Conservation (phyloP, 371 early-diverging fungal genomes). For the Parasitella parasitica region DNA sequence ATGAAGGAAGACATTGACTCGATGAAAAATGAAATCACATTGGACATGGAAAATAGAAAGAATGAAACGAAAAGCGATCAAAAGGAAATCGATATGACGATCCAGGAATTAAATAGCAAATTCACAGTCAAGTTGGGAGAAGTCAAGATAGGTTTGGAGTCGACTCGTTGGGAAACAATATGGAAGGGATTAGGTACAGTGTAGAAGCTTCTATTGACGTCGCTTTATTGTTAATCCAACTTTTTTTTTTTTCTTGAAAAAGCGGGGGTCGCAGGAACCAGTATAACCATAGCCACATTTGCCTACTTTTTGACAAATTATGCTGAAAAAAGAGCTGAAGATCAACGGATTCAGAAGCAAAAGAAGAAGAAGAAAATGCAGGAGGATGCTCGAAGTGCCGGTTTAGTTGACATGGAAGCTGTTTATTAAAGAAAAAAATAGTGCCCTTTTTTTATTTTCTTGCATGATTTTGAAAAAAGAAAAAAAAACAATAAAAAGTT, state of each 20-base stretch:
- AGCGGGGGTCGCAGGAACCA: slow-evolving; percentile 16
- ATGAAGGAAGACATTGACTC: slow-evolving; percentile 69
- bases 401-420: slow-evolving; percentile 23
- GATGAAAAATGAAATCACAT: slow-evolving; percentile 74
- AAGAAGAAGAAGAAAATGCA: slow-evolving; percentile 20
- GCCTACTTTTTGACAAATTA: slow-evolving; percentile 14
- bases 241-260: background rate
- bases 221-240: slow-evolving; percentile 6
- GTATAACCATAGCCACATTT: slow-evolving; percentile 4
- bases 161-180: slow-evolving; percentile 73
- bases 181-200: slow-evolving; percentile 59
- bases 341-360: slow-evolving; percentile 3
- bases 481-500: slow-evolving; percentile 1
- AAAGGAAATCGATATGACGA: slow-evolving; percentile 70
- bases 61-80: slow-evolving; percentile 74
- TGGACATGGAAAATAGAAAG: slow-evolving; percentile 83
- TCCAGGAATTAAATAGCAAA: slow-evolving; percentile 79
- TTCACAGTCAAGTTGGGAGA: slow-evolving; percentile 73
- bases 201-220: background rate
- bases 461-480: slow-evolving; percentile 1
- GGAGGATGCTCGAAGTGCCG: slow-evolving; percentile 20
- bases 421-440: slow-evolving; percentile 2
- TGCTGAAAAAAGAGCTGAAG: slow-evolving; percentile 12
- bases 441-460: background rate
- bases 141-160: slow-evolving; percentile 79